Evolutionary conservation across 2,329 filamentous ascomycete species (phyloP).

Genomic region (Aureobasidium sp.): DNA sequence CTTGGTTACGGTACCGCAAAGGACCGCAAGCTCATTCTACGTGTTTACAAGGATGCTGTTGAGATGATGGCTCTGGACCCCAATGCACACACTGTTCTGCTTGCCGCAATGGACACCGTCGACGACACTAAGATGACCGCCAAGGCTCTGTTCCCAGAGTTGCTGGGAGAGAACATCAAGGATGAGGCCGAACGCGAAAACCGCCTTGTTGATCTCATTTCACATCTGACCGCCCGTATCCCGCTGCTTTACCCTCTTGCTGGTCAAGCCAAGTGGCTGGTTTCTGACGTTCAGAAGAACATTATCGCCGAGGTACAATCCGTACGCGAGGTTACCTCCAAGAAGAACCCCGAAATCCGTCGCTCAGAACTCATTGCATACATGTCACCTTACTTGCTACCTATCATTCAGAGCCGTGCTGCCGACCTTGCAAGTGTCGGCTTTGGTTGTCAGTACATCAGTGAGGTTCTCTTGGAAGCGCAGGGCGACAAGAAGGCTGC

Average conservation of each 20-base stretch:
- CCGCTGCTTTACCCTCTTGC: slow-evolving; percentile 78
- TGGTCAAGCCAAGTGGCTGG: slow-evolving; percentile 53
- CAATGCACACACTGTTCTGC: slow-evolving; percentile 71
- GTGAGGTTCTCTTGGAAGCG: slow-evolving; percentile 71
- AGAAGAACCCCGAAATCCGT: slow-evolving; percentile 76
- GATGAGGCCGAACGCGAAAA: slow-evolving; percentile 41
- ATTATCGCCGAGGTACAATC: slow-evolving; percentile 70
- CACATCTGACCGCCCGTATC: slow-evolving; percentile 57
- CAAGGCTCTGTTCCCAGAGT: slow-evolving; percentile 80
- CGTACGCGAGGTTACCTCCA: slow-evolving; percentile 77
- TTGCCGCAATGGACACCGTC: slow-evolving; percentile 82
- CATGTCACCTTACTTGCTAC: slow-evolving; percentile 67
- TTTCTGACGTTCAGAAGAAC: slow-evolving; percentile 55
- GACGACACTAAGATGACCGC: slow-evolving; percentile 87
- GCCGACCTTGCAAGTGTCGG: slow-evolving; percentile 63
- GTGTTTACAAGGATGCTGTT: slow-evolving; percentile 83
- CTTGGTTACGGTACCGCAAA: slow-evolving; percentile 84
- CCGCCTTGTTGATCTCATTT: slow-evolving; percentile 58
- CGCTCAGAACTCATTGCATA: slow-evolving; percentile 68
- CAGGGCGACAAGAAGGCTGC: slow-evolving; percentile 70
- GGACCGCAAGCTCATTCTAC: slow-evolving; percentile 82
- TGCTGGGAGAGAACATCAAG: slow-evolving; percentile 57
- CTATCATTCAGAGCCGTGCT: slow-evolving; percentile 62
- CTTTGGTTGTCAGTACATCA: slow-evolving; percentile 81
- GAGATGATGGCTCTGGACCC: slow-evolving; percentile 76